These are phyloP conservation scores for Hippophae rhamnoides DNA, from an alignment of 306 rosid genomes.

Conservation along the genomic window DNA sequence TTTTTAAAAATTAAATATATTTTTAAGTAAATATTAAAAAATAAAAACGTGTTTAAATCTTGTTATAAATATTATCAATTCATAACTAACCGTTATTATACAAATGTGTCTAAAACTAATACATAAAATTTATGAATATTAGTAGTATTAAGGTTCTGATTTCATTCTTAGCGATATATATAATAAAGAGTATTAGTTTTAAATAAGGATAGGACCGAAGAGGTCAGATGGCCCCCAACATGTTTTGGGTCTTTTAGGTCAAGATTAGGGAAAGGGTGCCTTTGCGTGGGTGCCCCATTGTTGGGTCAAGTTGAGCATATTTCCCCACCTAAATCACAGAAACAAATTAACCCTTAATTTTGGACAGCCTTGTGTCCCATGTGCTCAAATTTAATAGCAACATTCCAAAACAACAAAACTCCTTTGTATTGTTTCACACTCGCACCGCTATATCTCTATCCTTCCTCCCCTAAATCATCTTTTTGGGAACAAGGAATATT, in stretches of 20 bases:
- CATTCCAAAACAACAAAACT: constrained; percentile 85
- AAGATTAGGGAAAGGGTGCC: constrained; percentile 57
- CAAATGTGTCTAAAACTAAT: too few relatives aligned
- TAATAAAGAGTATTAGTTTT: too few relatives aligned
- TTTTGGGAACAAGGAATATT: constrained; percentile 29
- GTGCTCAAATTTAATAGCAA: constrained; percentile 90
- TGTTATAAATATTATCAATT: too few relatives aligned
- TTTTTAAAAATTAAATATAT: too few relatives aligned
- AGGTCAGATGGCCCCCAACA: constrained; percentile 55
- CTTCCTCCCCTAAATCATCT: constrained; percentile 28
- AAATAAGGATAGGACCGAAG: constrained; percentile 48
- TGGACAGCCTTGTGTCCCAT: constrained; percentile 97
- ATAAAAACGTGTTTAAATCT: too few relatives aligned
- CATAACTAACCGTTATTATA: too few relatives aligned
- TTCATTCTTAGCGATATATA: too few relatives aligned
- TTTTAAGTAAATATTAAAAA: too few relatives aligned
- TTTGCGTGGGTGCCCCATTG: constrained; percentile 62
- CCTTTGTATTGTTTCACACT: constrained; percentile 37
- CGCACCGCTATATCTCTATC: constrained; percentile 12
- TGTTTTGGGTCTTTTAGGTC: constrained; percentile 81
- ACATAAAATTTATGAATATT: too few relatives aligned
- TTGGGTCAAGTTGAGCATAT: constrained; percentile 80
- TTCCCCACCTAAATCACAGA: constrained; percentile 79
- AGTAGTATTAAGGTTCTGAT: too few relatives aligned
- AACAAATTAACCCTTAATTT: constrained; percentile 37